These are phyloP conservation scores for Nakaseomyces kungkrabaensis DNA, from an alignment of 1,139 yeast genomes.

Conservation along the genomic window DNA sequence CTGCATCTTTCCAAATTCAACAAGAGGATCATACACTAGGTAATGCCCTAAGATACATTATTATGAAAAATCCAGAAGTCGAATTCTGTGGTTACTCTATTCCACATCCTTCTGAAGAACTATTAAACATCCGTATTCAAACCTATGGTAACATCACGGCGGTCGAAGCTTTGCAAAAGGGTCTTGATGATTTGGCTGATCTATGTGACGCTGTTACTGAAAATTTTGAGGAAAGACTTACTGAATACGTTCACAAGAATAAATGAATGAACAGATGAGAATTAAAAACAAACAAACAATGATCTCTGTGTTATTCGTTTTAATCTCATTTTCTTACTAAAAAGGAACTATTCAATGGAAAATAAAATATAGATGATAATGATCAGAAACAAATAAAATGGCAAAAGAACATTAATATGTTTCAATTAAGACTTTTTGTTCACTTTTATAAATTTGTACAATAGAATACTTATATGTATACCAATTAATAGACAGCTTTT, in stretches of 20 bases:
- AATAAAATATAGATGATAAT: no score
- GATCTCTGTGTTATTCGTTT: no score
- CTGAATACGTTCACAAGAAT: background rate
- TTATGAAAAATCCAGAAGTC: conserved; percentile 95
- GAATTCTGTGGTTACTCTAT: conserved; percentile 97
- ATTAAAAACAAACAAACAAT: no score
- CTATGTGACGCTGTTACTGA: conserved; percentile 78
- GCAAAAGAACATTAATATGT: background rate
- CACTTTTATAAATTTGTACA: background rate
- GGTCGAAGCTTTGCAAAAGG: conserved; percentile 85
- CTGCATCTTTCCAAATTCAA: conserved; percentile 84
- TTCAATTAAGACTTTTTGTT: no score
- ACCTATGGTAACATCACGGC: conserved; percentile 87
- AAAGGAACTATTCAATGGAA: no score
- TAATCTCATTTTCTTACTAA: no score
- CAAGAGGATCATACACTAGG: conserved; percentile 97
- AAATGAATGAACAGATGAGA: background rate
- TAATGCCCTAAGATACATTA: conserved; percentile 82
- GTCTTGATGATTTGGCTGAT: conserved; percentile 74
- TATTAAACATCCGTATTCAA: conserved; percentile 83
- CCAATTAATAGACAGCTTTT: background rate
- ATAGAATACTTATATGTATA: background rate
- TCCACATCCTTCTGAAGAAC: conserved; percentile 96
- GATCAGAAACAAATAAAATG: no score
- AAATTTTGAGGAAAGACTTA: conserved; percentile 54